These are phyloP conservation scores for Ormosia emarginata DNA, from an alignment of 306 rosid genomes.

Conservation along the genomic window DNA sequence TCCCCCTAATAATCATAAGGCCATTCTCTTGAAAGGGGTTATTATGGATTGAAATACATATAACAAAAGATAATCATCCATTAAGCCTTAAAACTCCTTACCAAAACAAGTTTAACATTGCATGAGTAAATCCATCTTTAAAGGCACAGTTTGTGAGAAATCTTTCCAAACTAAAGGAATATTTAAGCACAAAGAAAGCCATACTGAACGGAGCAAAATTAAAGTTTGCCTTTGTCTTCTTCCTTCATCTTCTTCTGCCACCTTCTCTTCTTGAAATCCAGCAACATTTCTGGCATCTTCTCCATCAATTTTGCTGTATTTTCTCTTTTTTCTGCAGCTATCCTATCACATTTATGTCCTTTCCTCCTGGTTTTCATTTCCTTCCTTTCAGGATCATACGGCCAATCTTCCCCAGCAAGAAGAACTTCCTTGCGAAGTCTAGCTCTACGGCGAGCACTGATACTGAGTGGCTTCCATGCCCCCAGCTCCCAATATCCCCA, in stretches of 20 bases:
- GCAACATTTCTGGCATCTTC: constrained; percentile 81
- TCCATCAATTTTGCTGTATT: constrained; percentile 82
- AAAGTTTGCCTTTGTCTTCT: constrained; percentile 66
- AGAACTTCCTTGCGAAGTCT: constrained; percentile 73
- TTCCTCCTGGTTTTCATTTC: constrained; percentile 85
- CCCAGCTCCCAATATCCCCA: constrained; percentile 95
- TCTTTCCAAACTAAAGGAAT: background rate
- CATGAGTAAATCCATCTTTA: background rate
- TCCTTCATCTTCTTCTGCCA: constrained; percentile 98
- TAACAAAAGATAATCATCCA: constrained; percentile 1
- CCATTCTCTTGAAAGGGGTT: constrained; percentile 12
- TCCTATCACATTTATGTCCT: constrained; percentile 81
- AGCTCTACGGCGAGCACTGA: constrained; percentile 73
- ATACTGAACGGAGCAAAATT: constrained; percentile 6
- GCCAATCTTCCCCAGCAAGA: constrained; percentile 79
- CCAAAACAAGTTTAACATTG: background rate
- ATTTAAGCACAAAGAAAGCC: background rate
- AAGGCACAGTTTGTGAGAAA: background rate
- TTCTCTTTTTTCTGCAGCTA: constrained; percentile 72
- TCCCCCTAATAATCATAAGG: background rate
- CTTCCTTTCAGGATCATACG: constrained; percentile 71
- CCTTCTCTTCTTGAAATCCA: constrained; percentile 71
- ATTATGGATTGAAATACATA: constrained; percentile 16
- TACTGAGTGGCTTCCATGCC: constrained; percentile 79
- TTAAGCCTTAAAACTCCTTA: background rate